Evolutionary conservation across 495 filamentous ascomycete genomes (phyloP).

Genomic region (Hypoxylon intermedium): DNA sequence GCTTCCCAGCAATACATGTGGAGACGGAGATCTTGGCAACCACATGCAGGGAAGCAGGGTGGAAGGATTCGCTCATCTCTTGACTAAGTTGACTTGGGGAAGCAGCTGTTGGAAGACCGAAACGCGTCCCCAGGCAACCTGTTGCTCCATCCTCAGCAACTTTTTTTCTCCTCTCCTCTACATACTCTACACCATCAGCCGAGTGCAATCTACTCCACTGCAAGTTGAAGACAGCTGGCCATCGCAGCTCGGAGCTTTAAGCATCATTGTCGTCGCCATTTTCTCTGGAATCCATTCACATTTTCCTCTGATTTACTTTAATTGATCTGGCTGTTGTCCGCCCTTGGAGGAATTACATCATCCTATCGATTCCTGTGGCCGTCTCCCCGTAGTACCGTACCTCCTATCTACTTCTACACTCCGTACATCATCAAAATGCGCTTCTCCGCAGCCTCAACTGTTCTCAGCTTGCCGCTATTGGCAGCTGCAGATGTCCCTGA

Average conservation of each 20-base stretch:
- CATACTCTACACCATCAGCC: conserved; percentile 1
- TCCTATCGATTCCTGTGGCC: conserved; percentile 6
- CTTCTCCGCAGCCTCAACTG: conserved; percentile 64
- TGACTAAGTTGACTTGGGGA: conserved; percentile 14
- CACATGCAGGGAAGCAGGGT: conserved; percentile 5
- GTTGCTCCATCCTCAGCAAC: background rate
- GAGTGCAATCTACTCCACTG: conserved; percentile 1
- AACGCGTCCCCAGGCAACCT: conserved; percentile 23
- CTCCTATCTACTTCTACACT: conserved; percentile 17
- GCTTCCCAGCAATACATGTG: conserved; percentile 15
- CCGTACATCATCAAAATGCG: conserved; percentile 62
- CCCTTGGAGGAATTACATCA: conserved; percentile 28
- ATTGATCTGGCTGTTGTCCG: conserved; percentile 1
- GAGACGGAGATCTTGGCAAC: conserved; percentile 25
- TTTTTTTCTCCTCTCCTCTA: conserved; percentile 10
- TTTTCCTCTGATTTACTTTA: conserved; percentile 10
- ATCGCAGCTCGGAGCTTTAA: conserved; percentile 2
- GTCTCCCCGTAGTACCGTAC: background rate
- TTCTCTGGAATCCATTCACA: background rate
- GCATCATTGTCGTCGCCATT: background rate
- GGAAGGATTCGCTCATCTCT: conserved; percentile 12
- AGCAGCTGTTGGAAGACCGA: conserved; percentile 22
- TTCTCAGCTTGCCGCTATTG: conserved; percentile 73
- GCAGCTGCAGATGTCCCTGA: conserved; percentile 63
- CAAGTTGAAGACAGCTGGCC: conserved; percentile 14